Base-by-base conservation (phyloP, 2,329 filamentous ascomycete species). In the Whalleya microplaca region DNA sequence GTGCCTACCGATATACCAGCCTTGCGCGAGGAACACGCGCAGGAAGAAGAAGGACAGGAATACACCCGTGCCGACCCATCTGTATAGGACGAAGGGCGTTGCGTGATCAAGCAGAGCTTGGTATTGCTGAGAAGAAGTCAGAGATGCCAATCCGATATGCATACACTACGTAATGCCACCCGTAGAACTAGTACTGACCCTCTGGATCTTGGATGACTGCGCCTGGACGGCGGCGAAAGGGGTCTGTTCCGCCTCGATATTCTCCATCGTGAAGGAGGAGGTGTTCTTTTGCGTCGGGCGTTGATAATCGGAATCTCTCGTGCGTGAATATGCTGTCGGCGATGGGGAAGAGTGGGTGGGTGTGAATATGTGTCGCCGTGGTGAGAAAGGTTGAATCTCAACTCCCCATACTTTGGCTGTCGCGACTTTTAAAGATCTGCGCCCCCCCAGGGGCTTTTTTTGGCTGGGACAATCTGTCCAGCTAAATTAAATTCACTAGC, bases 1-100 rank as follows among this genome's bases (percentile, higher is more conserved):
- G n/a, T 43, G 67, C 81, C 56, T 72, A 96, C 92, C 92, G 65
- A 99, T 98, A 75, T 99, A 99, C 95, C 95, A 99, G 77, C 95
- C 95, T 79, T 98, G 92, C 57, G 92, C 92, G 48, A 96, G 63
- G 64, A 99, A 81, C 75, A 99, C 96, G 72, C 95, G 88, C 65
- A 95, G 73, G 73, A 92, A 94, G 81, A 99, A 99, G 67, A 92
- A 61, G 61, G 91, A 54, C 57, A 98, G 85, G 53, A 89, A 81
- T 41, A 84, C 80, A 49, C 77, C 90, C n/a, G 94, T 96, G 73
- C 88, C 88, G 60, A 89, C 73, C 95, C 95, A 99, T 82, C 95
- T 85, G 78, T 98, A 96, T 56, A 88, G 79, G 52, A 92, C 87
- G 75, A 86, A 96, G 14, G 95, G 95, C 9, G 94, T 98, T 50